These are phyloP conservation scores for Peziza echinospora DNA, from an alignment of 495 filamentous ascomycete species.

Conservation along the genomic window DNA sequence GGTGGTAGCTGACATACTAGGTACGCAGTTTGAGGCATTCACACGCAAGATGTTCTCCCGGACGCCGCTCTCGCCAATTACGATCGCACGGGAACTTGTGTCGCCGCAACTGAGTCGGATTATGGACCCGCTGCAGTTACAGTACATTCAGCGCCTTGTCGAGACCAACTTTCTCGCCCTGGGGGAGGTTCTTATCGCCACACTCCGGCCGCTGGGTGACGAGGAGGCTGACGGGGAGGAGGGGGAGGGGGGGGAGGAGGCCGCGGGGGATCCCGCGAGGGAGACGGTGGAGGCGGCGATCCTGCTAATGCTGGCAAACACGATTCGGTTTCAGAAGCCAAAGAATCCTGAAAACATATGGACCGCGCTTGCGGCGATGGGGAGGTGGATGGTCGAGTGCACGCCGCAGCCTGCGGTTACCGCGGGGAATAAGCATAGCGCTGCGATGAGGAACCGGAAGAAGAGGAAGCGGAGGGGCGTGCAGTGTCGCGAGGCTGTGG, in stretches of 20 bases:
- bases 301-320: constrained; percentile 10
- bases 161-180: constrained; percentile 15
- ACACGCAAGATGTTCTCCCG: constrained; percentile 14
- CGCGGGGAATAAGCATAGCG: too few relatives aligned
- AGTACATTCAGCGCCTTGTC: constrained; percentile 15
- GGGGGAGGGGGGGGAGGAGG: neutral
- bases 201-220: constrained; percentile 8
- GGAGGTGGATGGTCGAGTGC: constrained; percentile 22
- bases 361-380: constrained; percentile 24
- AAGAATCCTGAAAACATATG: constrained; percentile 14
- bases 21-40: constrained; percentile 14
- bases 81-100: constrained; percentile 13
- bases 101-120: constrained; percentile 8
- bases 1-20: neutral
- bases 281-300: constrained; percentile 14
- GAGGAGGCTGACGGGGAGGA: neutral
- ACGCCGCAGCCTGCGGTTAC: too few relatives aligned
- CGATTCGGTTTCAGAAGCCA: constrained; percentile 10
- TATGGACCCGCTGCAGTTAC: constrained; percentile 15
- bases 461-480: constrained; percentile 23
- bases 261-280: constrained; percentile 1
- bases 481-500: constrained; percentile 25
- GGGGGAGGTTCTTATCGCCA: constrained; percentile 10
- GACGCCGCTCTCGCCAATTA: constrained; percentile 8
- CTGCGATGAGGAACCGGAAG: constrained; percentile 11